Percentiles rank a stretch among this genome's conserved stretches.
Conservation (phyloP, 2,329 filamentous ascomycete genomes). For the Neonectria punicea region DNA sequence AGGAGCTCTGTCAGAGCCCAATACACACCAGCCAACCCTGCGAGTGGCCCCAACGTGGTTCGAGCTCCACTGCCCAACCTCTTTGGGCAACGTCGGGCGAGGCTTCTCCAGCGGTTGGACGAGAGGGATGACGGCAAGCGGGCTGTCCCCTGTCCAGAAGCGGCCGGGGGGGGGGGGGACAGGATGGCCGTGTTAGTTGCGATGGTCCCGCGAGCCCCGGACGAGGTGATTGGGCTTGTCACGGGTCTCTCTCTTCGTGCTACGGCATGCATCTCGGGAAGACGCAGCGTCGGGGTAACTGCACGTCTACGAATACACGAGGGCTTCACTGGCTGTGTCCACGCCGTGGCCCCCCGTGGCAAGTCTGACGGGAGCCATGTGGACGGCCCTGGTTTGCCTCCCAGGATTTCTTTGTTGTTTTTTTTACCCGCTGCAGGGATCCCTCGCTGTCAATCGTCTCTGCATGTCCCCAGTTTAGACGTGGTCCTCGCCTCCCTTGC, state of each 20-base stretch:
- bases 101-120: not conserved
- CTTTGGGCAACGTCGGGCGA: slow-evolving; percentile 32
- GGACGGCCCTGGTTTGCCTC: not conserved
- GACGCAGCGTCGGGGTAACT: not conserved
- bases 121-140: slow-evolving; percentile 7
- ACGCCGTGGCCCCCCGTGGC: not conserved
- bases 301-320: not conserved
- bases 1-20: slow-evolving; percentile 39
- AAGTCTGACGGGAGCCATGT: not conserved
- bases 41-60: slow-evolving; percentile 32
- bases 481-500: not conserved
- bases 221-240: not conserved
- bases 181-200: not conserved
- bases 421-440: not conserved
- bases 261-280: slow-evolving; percentile 1
- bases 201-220: not conserved
- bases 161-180: not conserved
- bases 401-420: not conserved
- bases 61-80: slow-evolving; percentile 42
- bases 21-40: slow-evolving; percentile 37
- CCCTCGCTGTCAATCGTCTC: not conserved
- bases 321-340: not conserved
- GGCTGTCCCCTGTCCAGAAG: slow-evolving; percentile 6
- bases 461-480: not conserved
- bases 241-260: no score